These are phyloP conservation scores for Chrysosporium queenslandicum DNA, from an alignment of 2,329 filamentous ascomycete genomes.

Conservation along the genomic window DNA sequence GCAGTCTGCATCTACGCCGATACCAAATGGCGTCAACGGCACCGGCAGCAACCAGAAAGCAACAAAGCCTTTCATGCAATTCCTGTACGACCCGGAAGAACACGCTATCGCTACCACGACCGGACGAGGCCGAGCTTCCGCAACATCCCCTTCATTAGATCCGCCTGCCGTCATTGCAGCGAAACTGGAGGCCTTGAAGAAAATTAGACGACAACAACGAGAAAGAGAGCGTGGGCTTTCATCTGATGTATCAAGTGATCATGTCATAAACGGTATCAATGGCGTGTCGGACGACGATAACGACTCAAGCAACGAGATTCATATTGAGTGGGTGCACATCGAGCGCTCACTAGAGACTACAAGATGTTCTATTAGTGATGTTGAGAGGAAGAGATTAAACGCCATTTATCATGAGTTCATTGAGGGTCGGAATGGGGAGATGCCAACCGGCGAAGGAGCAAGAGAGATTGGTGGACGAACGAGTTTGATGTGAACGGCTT, in stretches of 20 bases:
- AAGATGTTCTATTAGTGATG: conserved; percentile 67
- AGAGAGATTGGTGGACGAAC: conserved; percentile 87
- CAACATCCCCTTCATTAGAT: conserved; percentile 46
- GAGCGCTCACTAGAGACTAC: conserved; percentile 66
- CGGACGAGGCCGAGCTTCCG: conserved; percentile 33
- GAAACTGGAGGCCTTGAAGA: conserved; percentile 73
- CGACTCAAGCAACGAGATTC: conserved; percentile 52
- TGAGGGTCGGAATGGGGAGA: conserved; percentile 82
- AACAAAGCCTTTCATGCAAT: conserved; percentile 58
- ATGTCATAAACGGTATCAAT: conserved; percentile 16
- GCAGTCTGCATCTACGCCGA: conserved; percentile 24
- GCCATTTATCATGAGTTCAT: conserved; percentile 90
- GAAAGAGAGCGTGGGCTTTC: conserved; percentile 36
- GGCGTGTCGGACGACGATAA: conserved; percentile 21
- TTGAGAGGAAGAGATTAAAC: conserved; percentile 63
- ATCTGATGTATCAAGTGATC: conserved; percentile 17
- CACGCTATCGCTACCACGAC: conserved; percentile 42
- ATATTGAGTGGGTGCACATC: conserved; percentile 77
- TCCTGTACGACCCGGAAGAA: conserved; percentile 58
- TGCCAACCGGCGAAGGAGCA: conserved; percentile 84
- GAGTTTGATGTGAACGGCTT: conserved; percentile 65
- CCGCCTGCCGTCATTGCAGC: conserved; percentile 68
- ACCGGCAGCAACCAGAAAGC: conserved; percentile 19
- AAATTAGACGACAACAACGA: conserved; percentile 55
- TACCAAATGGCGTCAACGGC: conserved; percentile 19